Evolutionary conservation across 2,329 filamentous ascomycete species (phyloP).

Genomic region (Didymosphaeria variabile): DNA sequence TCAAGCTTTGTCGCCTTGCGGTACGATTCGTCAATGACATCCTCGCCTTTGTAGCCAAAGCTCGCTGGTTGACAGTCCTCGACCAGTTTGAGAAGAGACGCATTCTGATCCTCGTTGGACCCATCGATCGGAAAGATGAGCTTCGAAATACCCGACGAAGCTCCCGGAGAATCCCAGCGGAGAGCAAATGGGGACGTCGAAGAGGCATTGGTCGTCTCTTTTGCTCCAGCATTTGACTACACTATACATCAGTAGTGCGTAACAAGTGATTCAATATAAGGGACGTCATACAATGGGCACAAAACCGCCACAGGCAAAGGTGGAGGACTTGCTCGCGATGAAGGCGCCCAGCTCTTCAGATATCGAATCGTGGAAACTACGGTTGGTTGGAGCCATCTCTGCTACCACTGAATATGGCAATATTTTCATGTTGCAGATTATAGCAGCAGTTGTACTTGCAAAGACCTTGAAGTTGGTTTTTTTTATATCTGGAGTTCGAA

Average conservation of each 20-base stretch:
- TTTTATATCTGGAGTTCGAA: too few relatives aligned
- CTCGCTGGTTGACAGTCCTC: slow-evolving; percentile 54
- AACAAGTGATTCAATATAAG: too few relatives aligned
- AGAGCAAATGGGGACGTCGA: neutral
- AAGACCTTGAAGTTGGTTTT: too few relatives aligned
- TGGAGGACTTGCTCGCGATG: slow-evolving; percentile 18
- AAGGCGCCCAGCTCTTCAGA: slow-evolving; percentile 17
- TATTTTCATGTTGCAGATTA: too few relatives aligned
- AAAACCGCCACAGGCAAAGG: slow-evolving; percentile 18
- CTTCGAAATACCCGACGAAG: neutral
- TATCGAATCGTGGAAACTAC: slow-evolving; percentile 8
- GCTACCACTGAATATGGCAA: too few relatives aligned
- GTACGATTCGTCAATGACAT: slow-evolving; percentile 62
- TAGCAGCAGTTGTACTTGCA: too few relatives aligned
- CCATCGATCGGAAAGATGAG: slow-evolving; percentile 9
- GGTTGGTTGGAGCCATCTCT: too few relatives aligned
- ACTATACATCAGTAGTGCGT: neutral
- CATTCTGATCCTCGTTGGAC: neutral
- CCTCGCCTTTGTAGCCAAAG: slow-evolving; percentile 57
- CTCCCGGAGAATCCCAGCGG: slow-evolving; percentile 15
- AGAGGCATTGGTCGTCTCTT: neutral
- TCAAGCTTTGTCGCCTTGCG: slow-evolving; percentile 65
- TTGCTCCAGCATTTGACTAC: too few relatives aligned
- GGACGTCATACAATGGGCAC: slow-evolving; percentile 11
- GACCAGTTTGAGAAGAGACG: slow-evolving; percentile 19